phyloP scores from a whole-genome alignment of 1,139 yeast species.

The Hyphopichia wangnamkhiaoensis region DNA sequence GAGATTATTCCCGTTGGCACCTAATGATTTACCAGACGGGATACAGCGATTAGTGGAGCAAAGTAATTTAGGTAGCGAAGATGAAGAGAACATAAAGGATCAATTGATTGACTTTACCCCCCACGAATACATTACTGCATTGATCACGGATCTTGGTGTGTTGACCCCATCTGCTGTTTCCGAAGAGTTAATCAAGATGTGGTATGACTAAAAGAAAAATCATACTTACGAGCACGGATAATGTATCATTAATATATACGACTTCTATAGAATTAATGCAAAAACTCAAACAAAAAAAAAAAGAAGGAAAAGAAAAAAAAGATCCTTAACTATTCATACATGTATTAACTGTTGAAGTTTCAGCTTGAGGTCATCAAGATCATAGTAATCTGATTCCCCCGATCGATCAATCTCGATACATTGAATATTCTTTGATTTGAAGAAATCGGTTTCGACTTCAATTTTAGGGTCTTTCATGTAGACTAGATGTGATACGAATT shows the following conservation, averaged over 20 bases:
- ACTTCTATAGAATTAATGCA: too few relatives aligned
- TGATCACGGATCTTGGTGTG: constrained; percentile 94
- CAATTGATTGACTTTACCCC: constrained; percentile 86
- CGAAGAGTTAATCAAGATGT: constrained; percentile 95
- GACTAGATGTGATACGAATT: constrained; percentile 58
- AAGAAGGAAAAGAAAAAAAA: neutral
- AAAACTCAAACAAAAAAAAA: too few relatives aligned
- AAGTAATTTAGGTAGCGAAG: constrained; percentile 20
- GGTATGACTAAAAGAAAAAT: constrained; percentile 70
- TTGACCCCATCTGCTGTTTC: constrained; percentile 97
- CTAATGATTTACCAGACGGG: constrained; percentile 83
- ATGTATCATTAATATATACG: too few relatives aligned
- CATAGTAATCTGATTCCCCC: constrained; percentile 25
- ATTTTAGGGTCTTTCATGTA: constrained; percentile 51
- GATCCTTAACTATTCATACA: neutral
- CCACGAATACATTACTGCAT: constrained; percentile 91
- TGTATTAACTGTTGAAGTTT: constrained; percentile 17
- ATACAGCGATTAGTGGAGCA: constrained; percentile 39
- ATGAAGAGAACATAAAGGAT: constrained; percentile 34
- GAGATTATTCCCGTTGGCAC: constrained; percentile 90
- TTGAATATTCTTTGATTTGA: constrained; percentile 35
- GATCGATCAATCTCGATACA: constrained; percentile 47
- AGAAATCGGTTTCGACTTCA: constrained; percentile 40
- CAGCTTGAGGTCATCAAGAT: constrained; percentile 36
- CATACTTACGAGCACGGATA: too few relatives aligned